Evolutionary conservation across 495 filamentous ascomycete genomes (phyloP).

Genomic region (Talaromyces ruber): DNA sequence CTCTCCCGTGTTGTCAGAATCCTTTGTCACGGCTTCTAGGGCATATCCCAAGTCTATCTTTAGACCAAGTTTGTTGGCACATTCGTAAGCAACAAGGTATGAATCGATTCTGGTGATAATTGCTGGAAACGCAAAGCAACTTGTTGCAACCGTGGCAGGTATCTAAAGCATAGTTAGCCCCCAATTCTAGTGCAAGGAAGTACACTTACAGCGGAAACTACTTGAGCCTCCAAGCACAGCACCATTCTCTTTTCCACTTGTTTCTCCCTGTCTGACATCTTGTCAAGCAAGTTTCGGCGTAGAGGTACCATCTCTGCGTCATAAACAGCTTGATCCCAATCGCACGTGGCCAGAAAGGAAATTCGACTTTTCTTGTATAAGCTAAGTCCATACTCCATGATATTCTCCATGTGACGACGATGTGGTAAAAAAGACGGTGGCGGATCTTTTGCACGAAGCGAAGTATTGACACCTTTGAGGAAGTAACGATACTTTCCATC

Average conservation of each 20-base stretch:
- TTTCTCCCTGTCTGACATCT: slow-evolving; percentile 42
- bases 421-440: slow-evolving; percentile 40
- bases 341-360: slow-evolving; percentile 33
- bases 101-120: slow-evolving; percentile 78
- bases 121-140: slow-evolving; percentile 67
- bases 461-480: slow-evolving; percentile 24
- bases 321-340: slow-evolving; percentile 67
- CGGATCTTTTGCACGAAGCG: slow-evolving; percentile 40
- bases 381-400: slow-evolving; percentile 57
- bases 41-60: slow-evolving; percentile 59
- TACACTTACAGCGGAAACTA: slow-evolving; percentile 62
- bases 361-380: slow-evolving; percentile 46
- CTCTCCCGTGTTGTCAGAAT: slow-evolving; percentile 84
- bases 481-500: slow-evolving; percentile 55
- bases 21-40: slow-evolving; percentile 88
- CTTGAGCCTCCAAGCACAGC: slow-evolving; percentile 56
- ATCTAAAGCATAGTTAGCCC: slow-evolving; percentile 42
- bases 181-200: slow-evolving; percentile 1
- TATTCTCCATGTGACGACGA: slow-evolving; percentile 46
- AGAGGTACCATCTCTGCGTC: slow-evolving; percentile 62
- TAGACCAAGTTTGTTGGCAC: slow-evolving; percentile 50
- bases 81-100: slow-evolving; percentile 72
- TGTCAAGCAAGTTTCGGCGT: slow-evolving; percentile 75
- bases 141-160: slow-evolving; percentile 52
- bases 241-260: slow-evolving; percentile 23